Evolutionary conservation across 345 rosid genomes (phyloP).

Genomic region (Turritis glabra): DNA sequence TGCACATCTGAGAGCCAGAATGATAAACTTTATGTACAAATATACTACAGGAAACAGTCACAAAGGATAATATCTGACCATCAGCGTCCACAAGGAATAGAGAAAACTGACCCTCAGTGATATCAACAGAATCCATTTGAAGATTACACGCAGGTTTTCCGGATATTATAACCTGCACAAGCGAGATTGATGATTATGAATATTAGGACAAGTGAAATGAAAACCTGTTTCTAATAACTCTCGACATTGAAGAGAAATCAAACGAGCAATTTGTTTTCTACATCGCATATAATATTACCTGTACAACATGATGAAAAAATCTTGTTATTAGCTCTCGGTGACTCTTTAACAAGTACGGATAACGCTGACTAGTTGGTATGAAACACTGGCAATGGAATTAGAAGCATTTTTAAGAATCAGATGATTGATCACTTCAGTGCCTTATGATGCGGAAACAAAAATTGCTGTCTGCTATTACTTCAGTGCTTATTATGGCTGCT

Average conservation of each 20-base stretch:
- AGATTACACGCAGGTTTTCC: background rate
- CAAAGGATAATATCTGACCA: background rate
- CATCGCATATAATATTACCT: conserved; percentile 47
- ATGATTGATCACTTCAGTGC: background rate
- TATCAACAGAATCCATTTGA: background rate
- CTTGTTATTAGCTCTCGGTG: conserved; percentile 62
- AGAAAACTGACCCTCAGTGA: background rate
- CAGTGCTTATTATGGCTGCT: conserved; percentile 65
- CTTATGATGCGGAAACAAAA: background rate
- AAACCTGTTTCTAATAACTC: background rate
- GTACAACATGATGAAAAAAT: conserved; percentile 65
- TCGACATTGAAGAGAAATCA: background rate
- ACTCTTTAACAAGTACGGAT: conserved; percentile 60
- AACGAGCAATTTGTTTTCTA: background rate
- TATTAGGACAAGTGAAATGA: background rate
- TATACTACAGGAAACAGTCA: background rate
- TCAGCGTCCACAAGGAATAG: background rate
- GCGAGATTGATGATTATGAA: background rate
- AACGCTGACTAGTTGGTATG: conserved; percentile 38
- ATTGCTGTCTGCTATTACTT: conserved; percentile 33
- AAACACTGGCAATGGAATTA: conserved; percentile 48
- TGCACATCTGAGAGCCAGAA: conserved; percentile 40
- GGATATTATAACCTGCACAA: background rate
- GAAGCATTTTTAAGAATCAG: background rate
- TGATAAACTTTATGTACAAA: background rate